Conservation (phyloP, 2,329 filamentous ascomycete species). For the Venturia pyrina region DNA sequence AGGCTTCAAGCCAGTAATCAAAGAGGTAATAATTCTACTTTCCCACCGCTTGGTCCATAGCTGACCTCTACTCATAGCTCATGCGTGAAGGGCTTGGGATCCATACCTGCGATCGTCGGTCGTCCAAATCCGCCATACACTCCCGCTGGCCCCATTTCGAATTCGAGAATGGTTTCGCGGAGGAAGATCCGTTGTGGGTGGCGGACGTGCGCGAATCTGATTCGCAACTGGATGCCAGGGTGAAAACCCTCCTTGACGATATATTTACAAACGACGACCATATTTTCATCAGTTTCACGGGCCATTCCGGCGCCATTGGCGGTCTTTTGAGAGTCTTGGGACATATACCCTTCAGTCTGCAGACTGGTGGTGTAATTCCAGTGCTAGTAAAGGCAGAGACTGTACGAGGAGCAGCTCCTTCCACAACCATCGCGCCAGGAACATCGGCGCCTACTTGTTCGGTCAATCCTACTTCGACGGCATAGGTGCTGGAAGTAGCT, state of each 20-base stretch:
- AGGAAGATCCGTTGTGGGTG: conserved; percentile 46
- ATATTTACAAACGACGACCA: conserved; percentile 40
- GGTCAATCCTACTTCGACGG: background rate
- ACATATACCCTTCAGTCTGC: conserved; percentile 51
- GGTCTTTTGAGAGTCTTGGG: conserved; percentile 47
- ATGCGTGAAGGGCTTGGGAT: conserved; percentile 57
- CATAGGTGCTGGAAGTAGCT: background rate
- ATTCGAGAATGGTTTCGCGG: conserved; percentile 53
- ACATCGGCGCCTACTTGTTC: conserved; percentile 7
- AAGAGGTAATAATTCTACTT: conserved; percentile 34
- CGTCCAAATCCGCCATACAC: conserved; percentile 44
- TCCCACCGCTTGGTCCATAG: too few relatives aligned
- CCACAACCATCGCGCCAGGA: background rate
- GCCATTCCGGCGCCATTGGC: conserved; percentile 49
- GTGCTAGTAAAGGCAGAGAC: conserved; percentile 51
- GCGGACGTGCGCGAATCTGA: conserved; percentile 39
- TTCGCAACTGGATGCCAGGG: conserved; percentile 40
- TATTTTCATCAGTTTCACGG: conserved; percentile 44
- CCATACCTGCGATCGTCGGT: conserved; percentile 59
- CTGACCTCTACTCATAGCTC: conserved; percentile 19
- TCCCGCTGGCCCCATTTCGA: conserved; percentile 41
- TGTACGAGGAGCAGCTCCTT: background rate
- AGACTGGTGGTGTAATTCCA: conserved; percentile 59
- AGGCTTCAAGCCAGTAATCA: conserved; percentile 50
- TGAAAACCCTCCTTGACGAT: conserved; percentile 39